These are phyloP conservation scores for Dillenia suffruticosa DNA, from an alignment of 164 flowering plant genomes.

Conservation along the genomic window DNA sequence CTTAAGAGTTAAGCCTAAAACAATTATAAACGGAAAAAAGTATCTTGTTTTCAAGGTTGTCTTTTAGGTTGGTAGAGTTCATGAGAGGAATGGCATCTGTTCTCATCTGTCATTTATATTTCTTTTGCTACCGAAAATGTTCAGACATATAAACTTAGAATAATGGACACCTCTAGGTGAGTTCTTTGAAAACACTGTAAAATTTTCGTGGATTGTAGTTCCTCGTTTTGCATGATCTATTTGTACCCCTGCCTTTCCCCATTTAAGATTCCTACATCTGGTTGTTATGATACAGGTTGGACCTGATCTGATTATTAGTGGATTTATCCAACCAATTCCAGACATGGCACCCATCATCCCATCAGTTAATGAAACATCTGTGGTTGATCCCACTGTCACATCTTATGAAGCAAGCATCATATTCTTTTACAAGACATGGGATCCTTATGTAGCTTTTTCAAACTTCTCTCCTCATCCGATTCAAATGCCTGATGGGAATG, in stretches of 20 bases:
- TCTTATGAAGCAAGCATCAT: slow-evolving; percentile 73
- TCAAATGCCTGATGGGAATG: slow-evolving; percentile 62
- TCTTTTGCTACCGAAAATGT: too few relatives aligned
- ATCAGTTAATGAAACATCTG: slow-evolving; percentile 68
- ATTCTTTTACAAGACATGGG: slow-evolving; percentile 97
- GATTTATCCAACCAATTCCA: slow-evolving; percentile 92
- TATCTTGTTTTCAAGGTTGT: too few relatives aligned
- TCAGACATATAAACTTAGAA: too few relatives aligned
- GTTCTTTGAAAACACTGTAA: too few relatives aligned
- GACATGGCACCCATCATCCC: slow-evolving; percentile 81
- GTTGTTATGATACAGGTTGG: slow-evolving; percentile 59
- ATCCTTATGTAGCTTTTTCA: slow-evolving; percentile 84
- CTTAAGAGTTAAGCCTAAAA: too few relatives aligned
- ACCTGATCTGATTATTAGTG: slow-evolving; percentile 92
- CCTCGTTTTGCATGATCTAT: not conserved
- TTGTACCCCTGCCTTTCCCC: not conserved
- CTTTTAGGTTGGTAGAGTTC: too few relatives aligned
- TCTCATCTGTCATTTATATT: too few relatives aligned
- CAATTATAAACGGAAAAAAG: too few relatives aligned
- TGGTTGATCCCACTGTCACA: slow-evolving; percentile 67
- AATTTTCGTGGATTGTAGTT: too few relatives aligned
- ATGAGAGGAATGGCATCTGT: too few relatives aligned
- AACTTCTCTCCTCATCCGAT: too few relatives aligned
- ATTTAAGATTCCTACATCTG: not conserved
- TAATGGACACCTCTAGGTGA: too few relatives aligned